A percentile compares a stretch with the other conserved stretches of the same genome.
Conservation (phyloP, 2,329 filamentous ascomycete species). For the Phyllosticta capitalensis region DNA sequence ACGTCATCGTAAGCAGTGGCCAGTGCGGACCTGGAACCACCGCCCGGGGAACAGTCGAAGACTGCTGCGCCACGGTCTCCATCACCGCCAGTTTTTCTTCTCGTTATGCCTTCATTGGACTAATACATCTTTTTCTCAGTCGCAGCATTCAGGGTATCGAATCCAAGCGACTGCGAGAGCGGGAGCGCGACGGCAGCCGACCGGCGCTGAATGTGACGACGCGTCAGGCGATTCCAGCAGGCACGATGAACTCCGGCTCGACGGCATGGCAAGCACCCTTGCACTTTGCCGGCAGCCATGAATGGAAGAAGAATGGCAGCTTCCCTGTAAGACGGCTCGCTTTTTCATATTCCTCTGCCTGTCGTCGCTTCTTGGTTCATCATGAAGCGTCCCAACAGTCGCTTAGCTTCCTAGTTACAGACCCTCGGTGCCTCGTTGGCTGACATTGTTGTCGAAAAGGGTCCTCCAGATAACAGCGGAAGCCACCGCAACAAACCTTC, state of each 20-base stretch:
- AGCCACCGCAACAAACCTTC: conserved; percentile 13
- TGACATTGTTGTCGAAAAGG: not conserved
- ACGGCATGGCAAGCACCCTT: not conserved
- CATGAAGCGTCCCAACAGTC: too few relatives aligned
- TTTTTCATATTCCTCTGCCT: not conserved
- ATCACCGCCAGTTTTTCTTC: not conserved
- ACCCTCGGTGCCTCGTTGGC: too few relatives aligned
- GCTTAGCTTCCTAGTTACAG: too few relatives aligned
- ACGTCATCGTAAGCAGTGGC: not conserved
- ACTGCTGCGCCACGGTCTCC: not conserved
- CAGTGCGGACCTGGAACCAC: not conserved
- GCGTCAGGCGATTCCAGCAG: not conserved
- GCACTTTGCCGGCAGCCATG: not conserved
- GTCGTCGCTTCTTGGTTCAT: too few relatives aligned
- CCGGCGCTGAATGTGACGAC: not conserved
- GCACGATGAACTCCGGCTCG: not conserved
- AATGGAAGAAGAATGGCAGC: not conserved
- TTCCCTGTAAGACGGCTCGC: not conserved
- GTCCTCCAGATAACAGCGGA: conserved; percentile 1
- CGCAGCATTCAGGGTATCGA: not conserved
- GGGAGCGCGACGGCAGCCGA: not conserved
- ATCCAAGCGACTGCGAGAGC: not conserved
- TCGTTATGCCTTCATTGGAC: not conserved
- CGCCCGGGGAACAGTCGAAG: not conserved
- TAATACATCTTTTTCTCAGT: not conserved